Evolutionary conservation across 78 protist species (phyloP).

Genomic region (Anaeramoeba flamelloides): DNA sequence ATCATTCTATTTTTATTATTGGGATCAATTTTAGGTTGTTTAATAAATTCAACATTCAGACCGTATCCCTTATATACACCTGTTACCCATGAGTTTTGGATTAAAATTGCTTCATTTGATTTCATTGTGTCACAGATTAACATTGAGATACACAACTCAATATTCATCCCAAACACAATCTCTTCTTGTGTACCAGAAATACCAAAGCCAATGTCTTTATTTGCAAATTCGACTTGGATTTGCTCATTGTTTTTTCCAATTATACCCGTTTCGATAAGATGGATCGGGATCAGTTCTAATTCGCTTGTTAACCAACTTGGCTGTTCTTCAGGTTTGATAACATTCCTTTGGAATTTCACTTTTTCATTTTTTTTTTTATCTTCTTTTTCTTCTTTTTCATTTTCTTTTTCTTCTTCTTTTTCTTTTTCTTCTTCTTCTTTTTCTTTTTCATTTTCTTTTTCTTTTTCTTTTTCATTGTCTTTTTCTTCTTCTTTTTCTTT

Average conservation of each 20-base stretch:
- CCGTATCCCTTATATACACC: not conserved
- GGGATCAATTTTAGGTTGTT: not conserved
- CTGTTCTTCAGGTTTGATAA: not conserved
- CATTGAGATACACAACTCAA: not conserved
- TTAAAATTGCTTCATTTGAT: not conserved
- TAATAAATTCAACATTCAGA: not conserved
- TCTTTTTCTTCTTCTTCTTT: not conserved
- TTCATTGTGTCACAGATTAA: not conserved
- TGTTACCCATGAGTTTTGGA: not conserved
- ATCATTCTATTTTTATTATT: not conserved
- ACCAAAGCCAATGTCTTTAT: not conserved
- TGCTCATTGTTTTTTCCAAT: not conserved
- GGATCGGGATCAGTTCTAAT: not conserved
- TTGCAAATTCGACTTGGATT: not conserved
- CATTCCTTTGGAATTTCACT: not conserved
- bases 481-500: not conserved
- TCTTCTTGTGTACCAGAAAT: not conserved
- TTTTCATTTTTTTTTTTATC: not conserved
- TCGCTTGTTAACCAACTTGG: not conserved
- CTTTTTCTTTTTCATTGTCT: not conserved
- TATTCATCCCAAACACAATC: not conserved
- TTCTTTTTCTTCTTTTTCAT: not conserved
- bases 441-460: too few relatives aligned
- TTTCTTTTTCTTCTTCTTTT: not conserved
- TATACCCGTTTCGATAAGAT: not conserved